Percentiles rank a stretch among this genome's conserved stretches.
phyloP scores from a whole-genome alignment of 176 grass and related monocot genomes.

The Eremochloa ophiuroides region DNA sequence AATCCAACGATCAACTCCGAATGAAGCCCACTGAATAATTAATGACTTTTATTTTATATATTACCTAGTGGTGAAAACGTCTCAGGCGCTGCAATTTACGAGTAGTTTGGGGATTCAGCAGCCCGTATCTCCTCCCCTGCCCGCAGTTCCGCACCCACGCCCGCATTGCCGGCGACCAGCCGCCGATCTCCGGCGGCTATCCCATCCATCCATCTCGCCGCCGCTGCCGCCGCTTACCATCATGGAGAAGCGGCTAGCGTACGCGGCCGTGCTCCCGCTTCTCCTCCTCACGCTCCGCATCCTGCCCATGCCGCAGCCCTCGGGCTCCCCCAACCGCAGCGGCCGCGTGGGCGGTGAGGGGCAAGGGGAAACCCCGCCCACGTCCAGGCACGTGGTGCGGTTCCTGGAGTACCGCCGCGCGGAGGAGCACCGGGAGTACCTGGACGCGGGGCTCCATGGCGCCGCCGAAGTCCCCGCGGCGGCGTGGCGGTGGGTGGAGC shows the following conservation, averaged over 20 bases:
- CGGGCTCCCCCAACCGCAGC: neutral
- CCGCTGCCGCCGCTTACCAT: neutral
- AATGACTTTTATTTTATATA: neutral
- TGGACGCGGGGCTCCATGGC: conserved; percentile 39
- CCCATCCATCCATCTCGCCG: neutral
- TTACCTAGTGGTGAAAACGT: neutral
- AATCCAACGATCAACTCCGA: neutral
- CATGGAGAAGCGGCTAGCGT: conserved; percentile 27
- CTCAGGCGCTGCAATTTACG: neutral
- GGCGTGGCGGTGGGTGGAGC: conserved; percentile 82
- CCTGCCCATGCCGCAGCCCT: conserved; percentile 4
- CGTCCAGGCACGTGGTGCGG: conserved; percentile 66
- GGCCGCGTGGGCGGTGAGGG: neutral
- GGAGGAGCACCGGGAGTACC: conserved; percentile 59
- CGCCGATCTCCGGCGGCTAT: conserved; percentile 34
- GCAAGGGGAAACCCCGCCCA: neutral
- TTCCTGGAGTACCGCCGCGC: conserved; percentile 62
- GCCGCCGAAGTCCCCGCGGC: neutral
- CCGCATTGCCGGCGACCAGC: conserved; percentile 17
- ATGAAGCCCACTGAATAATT: neutral
- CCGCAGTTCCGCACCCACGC: neutral
- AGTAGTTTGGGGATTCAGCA: neutral
- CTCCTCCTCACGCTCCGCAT: conserved; percentile 43
- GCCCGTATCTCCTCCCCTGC: neutral
- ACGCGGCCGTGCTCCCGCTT: conserved; percentile 27